These are phyloP conservation scores for Whalleya microplaca DNA, from an alignment of 2,329 filamentous ascomycete genomes.

Conservation along the genomic window DNA sequence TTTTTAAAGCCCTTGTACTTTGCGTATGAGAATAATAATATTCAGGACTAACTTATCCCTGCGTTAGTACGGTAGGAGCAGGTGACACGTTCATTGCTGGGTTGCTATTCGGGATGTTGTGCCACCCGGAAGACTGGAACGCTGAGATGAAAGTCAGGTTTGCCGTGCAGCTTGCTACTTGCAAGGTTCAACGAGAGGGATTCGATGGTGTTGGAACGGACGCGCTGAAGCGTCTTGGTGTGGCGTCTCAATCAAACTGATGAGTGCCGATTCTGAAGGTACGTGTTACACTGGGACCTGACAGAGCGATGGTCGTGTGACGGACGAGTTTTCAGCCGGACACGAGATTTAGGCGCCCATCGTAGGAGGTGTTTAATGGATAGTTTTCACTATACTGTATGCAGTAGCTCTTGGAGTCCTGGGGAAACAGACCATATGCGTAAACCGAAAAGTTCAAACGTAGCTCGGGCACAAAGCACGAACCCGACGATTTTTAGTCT, in stretches of 20 bases:
- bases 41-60: constrained; percentile 24
- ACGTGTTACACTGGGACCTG: constrained; percentile 3
- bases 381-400: not conserved
- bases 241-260: constrained; percentile 29
- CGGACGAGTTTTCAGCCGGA: constrained; percentile 10
- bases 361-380: constrained; percentile 9
- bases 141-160: constrained; percentile 56
- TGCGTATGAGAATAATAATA: not conserved
- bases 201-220: constrained; percentile 56
- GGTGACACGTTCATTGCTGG: constrained; percentile 78
- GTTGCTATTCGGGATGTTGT: constrained; percentile 65
- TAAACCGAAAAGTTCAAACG: constrained; percentile 14
- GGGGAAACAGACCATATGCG: not conserved
- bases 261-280: constrained; percentile 12
- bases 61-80: constrained; percentile 67
- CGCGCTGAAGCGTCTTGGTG: constrained; percentile 28
- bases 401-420: constrained; percentile 12
- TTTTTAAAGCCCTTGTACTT: constrained; percentile 2
- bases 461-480: constrained; percentile 23
- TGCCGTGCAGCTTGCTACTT: constrained; percentile 68
- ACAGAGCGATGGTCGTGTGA: constrained; percentile 24
- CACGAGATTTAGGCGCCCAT: constrained; percentile 8
- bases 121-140: constrained; percentile 53
- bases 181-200: constrained; percentile 69
- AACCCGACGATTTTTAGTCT: constrained; percentile 18